Percentiles rank a stretch among this genome's conserved stretches.
Evolutionary conservation across 2,329 filamentous ascomycete genomes (phyloP).

Genomic region (Stemphylium lycopersici): DNA sequence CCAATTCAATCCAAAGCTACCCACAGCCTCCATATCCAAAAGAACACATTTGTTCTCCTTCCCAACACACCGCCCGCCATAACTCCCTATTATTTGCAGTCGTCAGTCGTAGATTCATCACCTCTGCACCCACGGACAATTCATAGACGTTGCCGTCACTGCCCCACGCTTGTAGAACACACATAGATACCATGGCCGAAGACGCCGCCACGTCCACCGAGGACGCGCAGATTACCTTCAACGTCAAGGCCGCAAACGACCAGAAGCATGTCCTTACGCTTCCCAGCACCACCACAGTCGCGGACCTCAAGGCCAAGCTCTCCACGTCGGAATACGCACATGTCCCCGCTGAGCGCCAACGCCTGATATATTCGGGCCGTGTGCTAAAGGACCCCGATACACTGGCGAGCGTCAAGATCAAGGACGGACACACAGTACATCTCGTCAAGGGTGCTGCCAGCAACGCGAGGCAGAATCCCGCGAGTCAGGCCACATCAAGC

Average conservation of each 20-base stretch:
- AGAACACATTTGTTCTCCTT: conserved; percentile 14
- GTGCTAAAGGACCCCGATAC: conserved; percentile 95
- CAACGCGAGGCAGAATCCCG: conserved; percentile 69
- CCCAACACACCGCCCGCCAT: not conserved
- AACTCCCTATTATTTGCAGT: conserved; percentile 7
- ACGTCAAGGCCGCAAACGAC: conserved; percentile 95
- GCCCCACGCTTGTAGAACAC: conserved; percentile 8
- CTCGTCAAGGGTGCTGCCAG: conserved; percentile 95
- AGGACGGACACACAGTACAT: conserved; percentile 93
- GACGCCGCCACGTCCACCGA: conserved; percentile 59
- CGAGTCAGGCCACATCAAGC: conserved; percentile 53
- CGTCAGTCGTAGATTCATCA: not conserved
- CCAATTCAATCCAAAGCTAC: conserved; percentile 27
- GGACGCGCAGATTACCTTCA: conserved; percentile 88
- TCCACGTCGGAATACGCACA: conserved; percentile 81
- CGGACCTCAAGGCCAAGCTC: conserved; percentile 89
- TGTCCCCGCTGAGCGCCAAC: conserved; percentile 84
- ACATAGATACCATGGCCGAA: conserved; percentile 65
- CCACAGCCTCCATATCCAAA: conserved; percentile 5
- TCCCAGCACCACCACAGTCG: conserved; percentile 74
- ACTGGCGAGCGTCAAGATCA: conserved; percentile 88
- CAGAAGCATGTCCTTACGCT: conserved; percentile 84
- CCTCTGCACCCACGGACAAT: not conserved
- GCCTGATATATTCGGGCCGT: conserved; percentile 95
- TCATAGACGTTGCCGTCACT: conserved; percentile 11